phyloP scores from a whole-genome alignment of 768 basidiomycete genomes.

The Phaffia tasmanica region DNA sequence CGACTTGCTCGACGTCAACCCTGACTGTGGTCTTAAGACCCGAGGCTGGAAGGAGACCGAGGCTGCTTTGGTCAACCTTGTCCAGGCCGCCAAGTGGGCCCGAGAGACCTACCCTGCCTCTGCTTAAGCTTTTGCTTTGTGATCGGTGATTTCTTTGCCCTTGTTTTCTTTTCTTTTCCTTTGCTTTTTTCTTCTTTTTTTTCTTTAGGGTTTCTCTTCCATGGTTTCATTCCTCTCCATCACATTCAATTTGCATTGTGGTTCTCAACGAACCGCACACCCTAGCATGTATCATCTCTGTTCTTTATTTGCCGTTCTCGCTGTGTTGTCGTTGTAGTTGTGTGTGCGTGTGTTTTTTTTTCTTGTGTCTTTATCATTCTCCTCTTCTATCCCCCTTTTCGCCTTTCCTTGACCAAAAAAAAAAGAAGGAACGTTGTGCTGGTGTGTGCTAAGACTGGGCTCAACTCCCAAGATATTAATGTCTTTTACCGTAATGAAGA shows the following conservation, averaged over 20 bases:
- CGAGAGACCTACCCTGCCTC: conserved; percentile 52
- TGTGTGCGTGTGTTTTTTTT: too few species aligned
- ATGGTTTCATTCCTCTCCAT: neutral
- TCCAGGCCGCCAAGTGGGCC: conserved; percentile 78
- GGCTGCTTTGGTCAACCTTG: conserved; percentile 40
- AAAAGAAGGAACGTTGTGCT: too few species aligned
- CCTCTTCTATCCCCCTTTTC: too few species aligned
- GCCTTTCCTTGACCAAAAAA: too few species aligned
- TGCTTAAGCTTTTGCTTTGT: conserved; percentile 11
- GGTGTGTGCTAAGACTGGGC: too few species aligned
- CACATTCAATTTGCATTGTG: neutral
- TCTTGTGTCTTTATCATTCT: too few species aligned
- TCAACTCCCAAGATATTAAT: too few species aligned
- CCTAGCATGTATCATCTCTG: too few species aligned
- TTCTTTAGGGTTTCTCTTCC: neutral
- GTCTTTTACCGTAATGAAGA: too few species aligned
- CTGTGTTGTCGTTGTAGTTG: too few species aligned
- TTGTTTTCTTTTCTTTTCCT: neutral
- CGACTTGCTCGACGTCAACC: conserved; percentile 81
- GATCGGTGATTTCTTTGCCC: neutral
- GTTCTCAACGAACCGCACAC: too few species aligned
- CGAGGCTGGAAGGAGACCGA: conserved; percentile 98
- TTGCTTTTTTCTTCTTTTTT: neutral
- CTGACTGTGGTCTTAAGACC: conserved; percentile 97
- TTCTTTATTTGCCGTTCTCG: too few species aligned